Evolutionary conservation across 805 yeast genomes (phyloP).

Genomic region (Hanseniaspora thailandica): DNA sequence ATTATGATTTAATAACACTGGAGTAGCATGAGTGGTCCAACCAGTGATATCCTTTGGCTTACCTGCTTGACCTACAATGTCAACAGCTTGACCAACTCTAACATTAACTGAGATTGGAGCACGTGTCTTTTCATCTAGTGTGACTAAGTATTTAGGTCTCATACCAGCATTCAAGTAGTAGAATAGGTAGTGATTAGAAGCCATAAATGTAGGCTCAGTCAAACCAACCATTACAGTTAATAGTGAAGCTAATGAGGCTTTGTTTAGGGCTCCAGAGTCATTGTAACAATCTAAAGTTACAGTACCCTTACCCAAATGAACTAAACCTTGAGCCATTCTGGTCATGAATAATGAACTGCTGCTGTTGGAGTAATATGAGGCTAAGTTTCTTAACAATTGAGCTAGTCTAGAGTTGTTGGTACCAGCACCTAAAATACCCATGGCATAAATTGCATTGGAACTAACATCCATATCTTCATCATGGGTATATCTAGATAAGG

Average conservation of each 20-base stretch:
- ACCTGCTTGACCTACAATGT: conserved; percentile 98
- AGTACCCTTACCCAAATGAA: conserved; percentile 94
- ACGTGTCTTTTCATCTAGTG: conserved; percentile 83
- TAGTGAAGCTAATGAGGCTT: conserved; percentile 80
- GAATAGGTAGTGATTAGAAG: conserved; percentile 71
- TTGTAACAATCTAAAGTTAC: conserved; percentile 78
- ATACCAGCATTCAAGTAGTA: conserved; percentile 79
- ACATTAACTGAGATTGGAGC: conserved; percentile 85
- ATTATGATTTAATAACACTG: conserved; percentile 83
- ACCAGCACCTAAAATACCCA: conserved; percentile 98
- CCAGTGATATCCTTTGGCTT: conserved; percentile 98
- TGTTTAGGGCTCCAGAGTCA: conserved; percentile 76
- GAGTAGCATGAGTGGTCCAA: conserved; percentile 98
- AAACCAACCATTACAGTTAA: conserved; percentile 74
- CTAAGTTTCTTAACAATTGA: conserved; percentile 86
- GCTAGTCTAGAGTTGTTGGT: conserved; percentile 97
- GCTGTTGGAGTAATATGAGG: conserved; percentile 82
- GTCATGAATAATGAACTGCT: conserved; percentile 86
- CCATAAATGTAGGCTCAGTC: conserved; percentile 75
- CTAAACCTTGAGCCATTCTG: conserved; percentile 85
- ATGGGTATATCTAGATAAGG: conserved; percentile 89
- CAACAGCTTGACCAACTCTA: conserved; percentile 97
- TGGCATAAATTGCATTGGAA: conserved; percentile 82
- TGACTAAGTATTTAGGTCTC: conserved; percentile 83
- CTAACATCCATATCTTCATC: conserved; percentile 92